These are phyloP conservation scores for Saccharomycopsis sp. DNA, from an alignment of 805 yeast genomes.

Conservation along the genomic window DNA sequence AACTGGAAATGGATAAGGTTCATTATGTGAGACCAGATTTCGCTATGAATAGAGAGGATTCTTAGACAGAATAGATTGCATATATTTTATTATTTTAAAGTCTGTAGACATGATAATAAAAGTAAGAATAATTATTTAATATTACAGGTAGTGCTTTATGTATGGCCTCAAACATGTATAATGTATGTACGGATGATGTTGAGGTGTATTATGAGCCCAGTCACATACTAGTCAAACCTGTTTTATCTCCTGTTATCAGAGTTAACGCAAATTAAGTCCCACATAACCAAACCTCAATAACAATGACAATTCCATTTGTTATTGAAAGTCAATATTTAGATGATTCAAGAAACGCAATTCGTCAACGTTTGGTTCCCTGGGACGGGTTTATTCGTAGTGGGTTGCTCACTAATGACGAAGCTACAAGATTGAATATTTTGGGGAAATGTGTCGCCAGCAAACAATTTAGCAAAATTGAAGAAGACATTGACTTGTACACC, in stretches of 20 bases:
- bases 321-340: constrained; percentile 61
- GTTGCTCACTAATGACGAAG: constrained; percentile 60
- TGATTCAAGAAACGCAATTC: constrained; percentile 58
- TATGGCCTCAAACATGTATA: too few species aligned
- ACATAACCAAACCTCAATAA: not conserved
- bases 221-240: too few species aligned
- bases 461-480: constrained; percentile 34
- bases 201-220: too few species aligned
- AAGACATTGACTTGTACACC: constrained; percentile 46
- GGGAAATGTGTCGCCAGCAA: constrained; percentile 34
- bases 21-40: constrained; percentile 7
- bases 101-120: not conserved
- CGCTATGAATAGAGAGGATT: not conserved
- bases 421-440: constrained; percentile 37
- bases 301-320: constrained; percentile 5
- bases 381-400: constrained; percentile 78
- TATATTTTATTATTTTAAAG: too few species aligned
- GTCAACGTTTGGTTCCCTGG: constrained; percentile 86
- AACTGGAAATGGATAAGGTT: constrained; percentile 3
- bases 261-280: not conserved
- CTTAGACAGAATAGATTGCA: too few species aligned
- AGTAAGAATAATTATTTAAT: not conserved
- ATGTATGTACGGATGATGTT: too few species aligned
- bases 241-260: not conserved
- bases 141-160: not conserved